phyloP scores from a whole-genome alignment of 164 flowering plant genomes.

The Magnolia changhungtana region DNA sequence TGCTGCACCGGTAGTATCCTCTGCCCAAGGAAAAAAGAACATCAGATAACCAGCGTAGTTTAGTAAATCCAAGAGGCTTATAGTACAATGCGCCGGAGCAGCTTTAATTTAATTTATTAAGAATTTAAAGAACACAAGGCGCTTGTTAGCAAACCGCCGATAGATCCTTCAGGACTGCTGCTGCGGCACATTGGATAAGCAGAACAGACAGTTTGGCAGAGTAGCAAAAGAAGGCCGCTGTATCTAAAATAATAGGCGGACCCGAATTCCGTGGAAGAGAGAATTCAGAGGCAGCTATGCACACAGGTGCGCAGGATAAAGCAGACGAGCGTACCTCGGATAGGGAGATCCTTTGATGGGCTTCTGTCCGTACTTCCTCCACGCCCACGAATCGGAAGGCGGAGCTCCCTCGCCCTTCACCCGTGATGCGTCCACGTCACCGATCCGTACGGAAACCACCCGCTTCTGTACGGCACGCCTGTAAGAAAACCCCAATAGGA shows the following conservation, averaged over 20 bases:
- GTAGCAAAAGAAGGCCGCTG: too few species aligned
- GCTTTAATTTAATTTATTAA: too few species aligned
- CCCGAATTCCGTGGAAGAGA: too few species aligned
- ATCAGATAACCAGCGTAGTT: not conserved
- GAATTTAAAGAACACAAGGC: not conserved
- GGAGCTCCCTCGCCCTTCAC: conserved; percentile 62
- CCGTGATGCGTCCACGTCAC: conserved; percentile 56
- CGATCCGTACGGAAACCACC: conserved; percentile 71
- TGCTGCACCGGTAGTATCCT: conserved; percentile 85
- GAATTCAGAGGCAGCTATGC: not conserved
- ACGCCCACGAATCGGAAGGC: conserved; percentile 86
- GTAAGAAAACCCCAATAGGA: too few species aligned
- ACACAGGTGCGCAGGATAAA: not conserved
- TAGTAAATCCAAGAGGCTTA: not conserved
- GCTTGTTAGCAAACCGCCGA: conserved; percentile 1
- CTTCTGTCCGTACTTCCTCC: conserved; percentile 92
- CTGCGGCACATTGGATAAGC: too few species aligned
- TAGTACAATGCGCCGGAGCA: not conserved
- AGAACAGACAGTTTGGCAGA: too few species aligned
- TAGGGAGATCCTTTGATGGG: conserved; percentile 94
- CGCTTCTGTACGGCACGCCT: conserved; percentile 53
- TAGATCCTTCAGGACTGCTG: too few species aligned
- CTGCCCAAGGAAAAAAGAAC: conserved; percentile 27
- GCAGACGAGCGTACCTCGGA: conserved; percentile 45
- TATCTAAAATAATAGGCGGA: too few species aligned